Evolutionary conservation across 2,329 filamentous ascomycete species (phyloP), one percentile per base, ranked within the genome.

Genomic region (Botrytis tulipae): DNA sequence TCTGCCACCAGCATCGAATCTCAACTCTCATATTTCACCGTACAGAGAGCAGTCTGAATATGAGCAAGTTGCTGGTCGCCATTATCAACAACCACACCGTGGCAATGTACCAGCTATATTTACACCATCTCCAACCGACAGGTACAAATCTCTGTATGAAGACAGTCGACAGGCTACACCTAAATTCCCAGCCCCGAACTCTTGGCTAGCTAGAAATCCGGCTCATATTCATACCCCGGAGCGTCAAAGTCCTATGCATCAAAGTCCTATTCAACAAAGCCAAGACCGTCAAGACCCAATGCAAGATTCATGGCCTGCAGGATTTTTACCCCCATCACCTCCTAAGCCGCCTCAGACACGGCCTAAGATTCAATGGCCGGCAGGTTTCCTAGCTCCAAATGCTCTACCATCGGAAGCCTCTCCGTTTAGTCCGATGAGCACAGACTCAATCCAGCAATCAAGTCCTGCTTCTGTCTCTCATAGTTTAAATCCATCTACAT

Each of bases 231-330:
- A 32, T 7, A 66, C 5, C 18, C n/a, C 35, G 6, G n/a, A 42
- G 57, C 18, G 32, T 44, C 46, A 25, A 67, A 66, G 29, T 3
- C 62, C 29, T 6, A 32, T 48, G 12, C n/a, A 46, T 14, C 63
- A 18, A 51, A 68, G 65, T 18, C 25, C 65, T 5, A 4, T 42
- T 8, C 48, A 68, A 20, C 35, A 57, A 57, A 68, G 48, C 6
- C 66, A 18, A 29, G 14, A 18, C 51, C 51, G n/a, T 9, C 51
- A 29, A 29, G 25, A n/a, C 5, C 25, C 65, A 61, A 10, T 14
- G 42, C 48, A 46, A 37, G 46, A 57, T 48, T 40, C 54, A 42
- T 73, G 71, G 63, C 71, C 71, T 51, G 63, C 71, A 48, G 71
- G 71, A 8, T 73, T 73, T 29, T 35, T 73, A 20, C 54, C 54